Evolutionary conservation across 106 monocot genomes (phyloP), one percentile per base, ranked within the genome.

Genomic region (Iris macrosiphon): DNA sequence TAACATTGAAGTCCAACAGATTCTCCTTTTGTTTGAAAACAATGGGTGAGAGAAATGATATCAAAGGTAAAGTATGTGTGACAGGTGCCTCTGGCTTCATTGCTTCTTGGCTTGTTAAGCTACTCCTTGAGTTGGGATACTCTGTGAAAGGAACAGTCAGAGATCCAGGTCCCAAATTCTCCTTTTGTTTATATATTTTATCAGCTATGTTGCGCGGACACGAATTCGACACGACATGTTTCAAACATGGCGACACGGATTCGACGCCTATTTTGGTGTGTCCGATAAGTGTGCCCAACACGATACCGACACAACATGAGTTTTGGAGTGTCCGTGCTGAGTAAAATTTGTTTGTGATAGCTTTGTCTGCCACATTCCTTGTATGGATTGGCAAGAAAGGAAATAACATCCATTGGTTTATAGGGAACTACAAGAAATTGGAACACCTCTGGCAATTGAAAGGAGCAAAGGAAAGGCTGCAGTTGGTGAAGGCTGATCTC

Each of bases 401-500:
- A n/a, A n/a, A n/a, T n/a, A n/a, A n/a, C n/a, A n/a, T n/a, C n/a
- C 3, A 9, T 11, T 56, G 0, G 13, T 59, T 43, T 32, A 38
- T 35, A 94, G 88, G 51, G 49, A 56, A 85, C 49, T 25, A 60
- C 17, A 68, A 77, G 48, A 96, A 83, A 64, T 17, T 77, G 45
- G 75, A 51, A 31, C 95, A 96, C 55, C 66, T 89, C 1, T 77
- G 89, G 89, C 40, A 75, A 24, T 43, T 96, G 22, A 72, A 85
- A 51, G 82, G 95, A 50, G 95, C 89, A 31, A 69, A 64, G 49
- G 85, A 96, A 24, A 82, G 82, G 66, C 89, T 96, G 4, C 52
- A 74, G 51, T 43, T 96, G 23, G 71, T 89, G 50, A 74, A 71
- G 39, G 89, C 85, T 33, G 71, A 96, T 64, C 79, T 96, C 20